Evolutionary conservation across 2,329 filamentous ascomycete species (phyloP), one percentile per base, ranked within the genome.

Genomic region (Pseudogymnoascus sp.): DNA sequence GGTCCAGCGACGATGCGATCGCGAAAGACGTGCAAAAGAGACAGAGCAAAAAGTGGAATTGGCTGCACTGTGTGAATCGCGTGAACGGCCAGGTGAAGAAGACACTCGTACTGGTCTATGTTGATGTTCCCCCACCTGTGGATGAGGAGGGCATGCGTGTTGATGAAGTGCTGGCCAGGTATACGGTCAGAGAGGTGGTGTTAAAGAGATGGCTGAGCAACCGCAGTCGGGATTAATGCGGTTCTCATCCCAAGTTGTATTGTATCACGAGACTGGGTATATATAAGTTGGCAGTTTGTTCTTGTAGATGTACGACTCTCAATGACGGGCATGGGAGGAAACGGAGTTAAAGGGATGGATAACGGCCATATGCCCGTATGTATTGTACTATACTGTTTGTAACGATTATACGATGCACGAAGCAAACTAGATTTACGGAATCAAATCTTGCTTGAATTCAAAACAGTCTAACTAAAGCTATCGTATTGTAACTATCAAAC

Each of bases 51-150:
- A 81, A 83, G 12, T 96, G 91, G 91, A 85, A 88, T 71, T 93
- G 89, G 89, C 79, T 97, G 60, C 93, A 97, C 76, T 89, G 90
- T 53, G 84, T 96, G 49, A 96, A 96, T 68, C 85, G 95, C 7
- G 93, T 97, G 14, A 86, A 97, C 69, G 88, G 88, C 1, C 91
- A 96, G 70, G 95, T 96, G 4, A 85, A 88, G 72, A 99, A 99
- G 81, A 96, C 87, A 59, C 75, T 99, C 68, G 87, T 97, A 38
- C 74, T 99, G 34, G 88, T 90, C 42, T 99, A 97, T 72, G 93
- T 99, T 11, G 93, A 97, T 67, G 82, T 99, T 4, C 95, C 95
- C 1, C 82, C 88, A 3, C 89, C 90, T 1, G 70, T 79, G 14
- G 74, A 75, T 37, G 78, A 79, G 14, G 70, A 78, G 14, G 74